Percentiles rank a stretch among this genome's conserved stretches.
phyloP scores from a whole-genome alignment of 257 asterid genomes.

The Orobanche coerulescens region DNA sequence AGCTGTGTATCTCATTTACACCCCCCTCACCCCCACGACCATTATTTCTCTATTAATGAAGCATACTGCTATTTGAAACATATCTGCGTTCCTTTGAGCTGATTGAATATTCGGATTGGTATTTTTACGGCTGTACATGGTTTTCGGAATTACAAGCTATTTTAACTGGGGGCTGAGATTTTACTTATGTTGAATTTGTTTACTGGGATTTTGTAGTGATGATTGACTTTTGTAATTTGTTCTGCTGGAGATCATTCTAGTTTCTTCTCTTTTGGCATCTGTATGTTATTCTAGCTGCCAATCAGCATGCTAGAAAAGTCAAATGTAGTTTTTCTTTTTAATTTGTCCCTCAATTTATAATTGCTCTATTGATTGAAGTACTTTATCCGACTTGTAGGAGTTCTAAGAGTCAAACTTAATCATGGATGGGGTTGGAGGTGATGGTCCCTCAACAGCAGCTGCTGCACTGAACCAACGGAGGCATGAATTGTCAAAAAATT shows the following conservation, averaged over 20 bases:
- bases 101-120: no score
- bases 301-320: neutral
- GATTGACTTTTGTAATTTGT: constrained; percentile 18
- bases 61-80: no score
- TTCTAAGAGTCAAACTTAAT: constrained; percentile 16
- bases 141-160: no score
- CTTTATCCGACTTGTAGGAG: constrained; percentile 19
- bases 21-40: no score
- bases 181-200: no score
- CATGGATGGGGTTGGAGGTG: constrained; percentile 52
- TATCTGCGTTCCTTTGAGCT: no score
- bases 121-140: no score
- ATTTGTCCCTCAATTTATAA: no score
- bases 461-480: constrained; percentile 64
- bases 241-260: neutral
- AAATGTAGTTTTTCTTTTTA: neutral
- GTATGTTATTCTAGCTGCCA: neutral
- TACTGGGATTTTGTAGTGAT: no score
- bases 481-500: constrained; percentile 63
- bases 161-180: no score
- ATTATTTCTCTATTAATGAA: no score
- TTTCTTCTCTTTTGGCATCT: neutral
- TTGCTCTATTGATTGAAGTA: constrained; percentile 10
- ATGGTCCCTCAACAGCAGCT: constrained; percentile 51
- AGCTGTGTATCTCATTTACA: no score